phyloP scores from a whole-genome alignment of 176 grass and related monocot genomes.

The Puccinellia tenuiflora region DNA sequence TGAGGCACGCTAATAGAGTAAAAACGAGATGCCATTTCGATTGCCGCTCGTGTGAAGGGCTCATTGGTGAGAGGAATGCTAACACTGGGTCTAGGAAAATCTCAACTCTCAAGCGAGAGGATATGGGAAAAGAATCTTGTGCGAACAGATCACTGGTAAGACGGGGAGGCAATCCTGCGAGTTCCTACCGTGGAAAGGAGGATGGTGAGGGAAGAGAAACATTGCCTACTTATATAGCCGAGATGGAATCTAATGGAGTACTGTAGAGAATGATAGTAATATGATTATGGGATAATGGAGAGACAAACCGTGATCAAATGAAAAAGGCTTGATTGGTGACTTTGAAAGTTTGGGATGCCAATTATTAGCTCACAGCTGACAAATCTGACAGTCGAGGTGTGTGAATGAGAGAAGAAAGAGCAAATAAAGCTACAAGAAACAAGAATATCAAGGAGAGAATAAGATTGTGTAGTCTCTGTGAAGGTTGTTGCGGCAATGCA shows the following conservation, averaged over 20 bases:
- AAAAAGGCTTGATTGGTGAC: neutral
- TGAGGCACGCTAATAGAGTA: slow-evolving; percentile 18
- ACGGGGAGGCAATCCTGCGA: neutral
- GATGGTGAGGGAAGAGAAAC: neutral
- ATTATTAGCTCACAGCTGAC: neutral
- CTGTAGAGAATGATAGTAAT: neutral
- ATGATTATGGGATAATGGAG: neutral
- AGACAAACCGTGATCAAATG: neutral
- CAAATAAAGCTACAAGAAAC: slow-evolving; percentile 29
- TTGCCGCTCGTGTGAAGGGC: slow-evolving; percentile 1
- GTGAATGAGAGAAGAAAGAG: neutral
- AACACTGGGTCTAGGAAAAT: neutral
- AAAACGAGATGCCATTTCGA: neutral
- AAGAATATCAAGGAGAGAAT: slow-evolving; percentile 21
- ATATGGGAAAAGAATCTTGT: neutral
- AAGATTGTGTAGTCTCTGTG: slow-evolving; percentile 23
- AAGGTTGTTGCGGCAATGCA: neutral
- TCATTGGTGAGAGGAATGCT: neutral
- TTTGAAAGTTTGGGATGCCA: neutral
- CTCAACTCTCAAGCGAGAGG: neutral
- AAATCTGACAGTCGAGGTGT: neutral
- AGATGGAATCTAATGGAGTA: neutral
- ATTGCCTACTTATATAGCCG: slow-evolving; percentile 1
- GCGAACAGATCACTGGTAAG: neutral
- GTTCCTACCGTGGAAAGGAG: neutral